phyloP scores from a whole-genome alignment of 2,329 filamentous ascomycete species.

The Epichloe glyceriae region DNA sequence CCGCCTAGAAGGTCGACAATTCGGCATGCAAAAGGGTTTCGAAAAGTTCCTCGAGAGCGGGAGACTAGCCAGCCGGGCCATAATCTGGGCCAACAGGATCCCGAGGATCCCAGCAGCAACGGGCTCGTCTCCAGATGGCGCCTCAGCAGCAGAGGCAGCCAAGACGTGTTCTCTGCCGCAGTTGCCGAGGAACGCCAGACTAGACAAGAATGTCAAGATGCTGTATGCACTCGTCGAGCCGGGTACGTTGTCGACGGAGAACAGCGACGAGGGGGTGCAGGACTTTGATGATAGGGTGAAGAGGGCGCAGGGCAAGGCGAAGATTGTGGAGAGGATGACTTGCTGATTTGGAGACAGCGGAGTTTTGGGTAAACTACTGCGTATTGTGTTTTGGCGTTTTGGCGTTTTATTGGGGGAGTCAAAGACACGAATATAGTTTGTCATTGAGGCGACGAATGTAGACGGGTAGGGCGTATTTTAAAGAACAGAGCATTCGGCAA shows the following conservation, averaged over 20 bases:
- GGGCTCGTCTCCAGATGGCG: conserved; percentile 1
- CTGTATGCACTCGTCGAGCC: conserved; percentile 70
- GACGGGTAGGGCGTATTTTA: no score
- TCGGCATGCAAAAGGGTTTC: conserved; percentile 85
- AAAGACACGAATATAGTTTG: no score
- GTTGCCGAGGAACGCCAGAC: conserved; percentile 46
- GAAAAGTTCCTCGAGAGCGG: conserved; percentile 83
- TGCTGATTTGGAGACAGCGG: conserved; percentile 12
- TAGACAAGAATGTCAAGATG: conserved; percentile 63
- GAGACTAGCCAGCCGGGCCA: conserved; percentile 59
- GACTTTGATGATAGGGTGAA: conserved; percentile 86
- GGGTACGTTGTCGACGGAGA: conserved; percentile 62
- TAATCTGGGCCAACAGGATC: conserved; percentile 73
- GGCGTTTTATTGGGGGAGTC: not conserved
- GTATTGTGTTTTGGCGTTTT: not conserved
- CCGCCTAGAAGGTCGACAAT: conserved; percentile 74
- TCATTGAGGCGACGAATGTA: no score
- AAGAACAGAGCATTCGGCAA: no score
- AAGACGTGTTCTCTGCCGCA: conserved; percentile 19
- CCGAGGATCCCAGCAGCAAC: conserved; percentile 8
- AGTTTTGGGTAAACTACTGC: not conserved
- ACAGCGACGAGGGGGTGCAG: conserved; percentile 77
- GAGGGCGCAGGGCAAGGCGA: conserved; percentile 69
- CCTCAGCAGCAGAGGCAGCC: not conserved
- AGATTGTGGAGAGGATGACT: conserved; percentile 65